Conservation (phyloP, 352 stramenopile species). For the Peronospora farinosa region DNA sequence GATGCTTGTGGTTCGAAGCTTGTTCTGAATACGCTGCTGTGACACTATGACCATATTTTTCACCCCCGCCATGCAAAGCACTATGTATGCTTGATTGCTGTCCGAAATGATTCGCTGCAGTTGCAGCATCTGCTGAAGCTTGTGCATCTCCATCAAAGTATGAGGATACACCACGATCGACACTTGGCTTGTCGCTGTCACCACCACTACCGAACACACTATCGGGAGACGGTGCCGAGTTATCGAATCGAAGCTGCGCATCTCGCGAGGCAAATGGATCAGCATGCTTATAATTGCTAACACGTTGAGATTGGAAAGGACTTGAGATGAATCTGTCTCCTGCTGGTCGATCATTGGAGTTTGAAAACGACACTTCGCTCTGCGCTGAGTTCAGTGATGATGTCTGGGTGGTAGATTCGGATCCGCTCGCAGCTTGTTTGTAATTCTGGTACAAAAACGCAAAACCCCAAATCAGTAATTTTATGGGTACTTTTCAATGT, state of each 20-base stretch:
- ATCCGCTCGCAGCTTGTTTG: conserved; percentile 11
- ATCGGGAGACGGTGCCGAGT: conserved; percentile 12
- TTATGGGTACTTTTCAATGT: conserved; percentile 1
- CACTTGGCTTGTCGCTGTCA: conserved; percentile 4
- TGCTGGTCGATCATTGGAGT: conserved; percentile 18
- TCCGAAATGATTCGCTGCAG: conserved; percentile 11
- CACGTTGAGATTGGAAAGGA: conserved; percentile 15
- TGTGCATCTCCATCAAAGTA: conserved; percentile 24
- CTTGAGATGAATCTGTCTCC: conserved; percentile 9
- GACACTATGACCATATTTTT: conserved; percentile 14
- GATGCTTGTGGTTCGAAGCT: conserved; percentile 6
- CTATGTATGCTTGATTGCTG: conserved; percentile 11
- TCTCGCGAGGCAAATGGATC: conserved; percentile 22
- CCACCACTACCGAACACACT: conserved; percentile 14
- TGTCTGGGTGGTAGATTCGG: conserved; percentile 3
- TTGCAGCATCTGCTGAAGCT: conserved; percentile 17
- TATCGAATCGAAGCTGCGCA: conserved; percentile 25
- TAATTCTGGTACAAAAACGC: conserved; percentile 18
- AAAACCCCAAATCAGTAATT: conserved; percentile 7
- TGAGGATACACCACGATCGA: conserved; percentile 7
- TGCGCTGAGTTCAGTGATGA: conserved; percentile 10
- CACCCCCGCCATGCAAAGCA: conserved; percentile 12
- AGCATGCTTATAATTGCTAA: conserved; percentile 9
- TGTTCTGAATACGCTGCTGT: conserved; percentile 11
- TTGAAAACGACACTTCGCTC: conserved; percentile 13